Evolutionary conservation across 768 basidiomycete species (phyloP).

Genomic region (Suillus sp.): DNA sequence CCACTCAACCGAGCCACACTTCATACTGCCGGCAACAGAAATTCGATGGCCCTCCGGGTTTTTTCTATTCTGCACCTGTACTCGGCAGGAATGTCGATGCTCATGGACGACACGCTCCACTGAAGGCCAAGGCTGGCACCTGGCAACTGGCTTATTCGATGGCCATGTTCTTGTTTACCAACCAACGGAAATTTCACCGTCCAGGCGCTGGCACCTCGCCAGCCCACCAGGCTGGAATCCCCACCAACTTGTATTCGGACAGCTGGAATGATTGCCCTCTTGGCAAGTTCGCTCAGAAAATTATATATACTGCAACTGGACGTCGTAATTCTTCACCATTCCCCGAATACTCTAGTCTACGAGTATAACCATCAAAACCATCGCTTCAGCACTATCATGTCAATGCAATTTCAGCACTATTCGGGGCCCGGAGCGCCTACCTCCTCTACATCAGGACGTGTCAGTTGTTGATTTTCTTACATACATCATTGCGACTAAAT

Average conservation of each 20-base stretch:
- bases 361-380: background rate
- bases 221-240: background rate
- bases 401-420: rapidly evolving
- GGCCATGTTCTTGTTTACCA: background rate
- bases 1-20: too few species aligned
- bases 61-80: too few species aligned
- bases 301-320: background rate
- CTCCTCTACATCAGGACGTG: background rate
- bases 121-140: background rate
- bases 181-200: background rate
- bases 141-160: background rate
- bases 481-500: background rate
- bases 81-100: background rate
- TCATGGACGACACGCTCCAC: background rate
- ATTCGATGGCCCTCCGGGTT: too few species aligned
- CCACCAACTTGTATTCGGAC: background rate
- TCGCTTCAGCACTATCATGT: background rate
- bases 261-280: background rate
- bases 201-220: background rate
- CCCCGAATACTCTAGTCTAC: background rate
- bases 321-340: background rate
- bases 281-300: background rate
- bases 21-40: too few species aligned
- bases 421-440: background rate
- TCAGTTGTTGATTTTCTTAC: background rate